A percentile compares a stretch with the other conserved stretches of the same genome.
Evolutionary conservation across 2,329 filamentous ascomycete genomes (phyloP).

Genomic region (Colletotrichum lupini): DNA sequence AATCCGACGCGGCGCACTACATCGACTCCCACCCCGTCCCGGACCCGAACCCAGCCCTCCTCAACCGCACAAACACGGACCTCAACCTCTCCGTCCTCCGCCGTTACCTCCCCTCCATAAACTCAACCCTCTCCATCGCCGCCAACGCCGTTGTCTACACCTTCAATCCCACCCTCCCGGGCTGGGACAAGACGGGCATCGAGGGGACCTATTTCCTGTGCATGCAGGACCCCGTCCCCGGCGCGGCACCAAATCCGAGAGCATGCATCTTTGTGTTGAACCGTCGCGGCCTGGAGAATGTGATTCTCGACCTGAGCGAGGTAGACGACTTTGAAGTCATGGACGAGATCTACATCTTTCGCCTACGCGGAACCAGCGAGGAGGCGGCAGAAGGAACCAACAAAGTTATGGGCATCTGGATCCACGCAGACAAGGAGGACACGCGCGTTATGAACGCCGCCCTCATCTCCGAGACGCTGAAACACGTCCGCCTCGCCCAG

Average conservation of each 20-base stretch:
- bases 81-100: conserved; percentile 88
- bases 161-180: conserved; percentile 71
- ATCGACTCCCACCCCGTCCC: conserved; percentile 51
- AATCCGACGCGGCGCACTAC: conserved; percentile 70
- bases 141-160: conserved; percentile 89
- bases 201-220: conserved; percentile 94
- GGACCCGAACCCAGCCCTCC: conserved; percentile 60
- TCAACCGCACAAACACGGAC: conserved; percentile 80
- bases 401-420: conserved; percentile 65
- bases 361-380: conserved; percentile 50
- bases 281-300: conserved; percentile 76
- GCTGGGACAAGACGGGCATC: conserved; percentile 87
- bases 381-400: conserved; percentile 38
- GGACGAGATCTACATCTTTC: conserved; percentile 63
- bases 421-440: conserved; percentile 61
- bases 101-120: conserved; percentile 81
- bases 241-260: conserved; percentile 50
- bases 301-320: conserved; percentile 72
- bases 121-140: conserved; percentile 80
- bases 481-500: conserved; percentile 39
- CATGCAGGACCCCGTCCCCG: conserved; percentile 62
- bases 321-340: conserved; percentile 73
- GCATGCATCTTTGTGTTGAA: conserved; percentile 79
- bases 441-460: conserved; percentile 54
- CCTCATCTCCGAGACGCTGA: conserved; percentile 57